These are phyloP conservation scores for Tetrahymena borealis DNA, from an alignment of 73 alveolate species.

Conservation along the genomic window DNA sequence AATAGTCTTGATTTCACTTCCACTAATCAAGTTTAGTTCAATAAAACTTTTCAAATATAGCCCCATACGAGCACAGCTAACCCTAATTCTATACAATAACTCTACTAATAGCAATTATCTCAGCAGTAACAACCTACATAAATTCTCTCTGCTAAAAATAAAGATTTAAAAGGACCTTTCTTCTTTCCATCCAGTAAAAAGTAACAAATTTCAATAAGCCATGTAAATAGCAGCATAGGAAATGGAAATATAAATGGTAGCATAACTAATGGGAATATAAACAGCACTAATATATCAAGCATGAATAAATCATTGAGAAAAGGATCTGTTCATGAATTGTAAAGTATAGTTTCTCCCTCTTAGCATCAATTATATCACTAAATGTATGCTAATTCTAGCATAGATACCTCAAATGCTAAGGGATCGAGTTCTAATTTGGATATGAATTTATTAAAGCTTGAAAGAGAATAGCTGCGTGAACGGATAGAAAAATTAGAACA, in stretches of 20 bases:
- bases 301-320: background rate
- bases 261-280: background rate
- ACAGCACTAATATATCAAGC: background rate
- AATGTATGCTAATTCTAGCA: background rate
- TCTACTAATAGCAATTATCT: background rate
- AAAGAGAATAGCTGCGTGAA: background rate
- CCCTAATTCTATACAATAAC: background rate
- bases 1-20: background rate
- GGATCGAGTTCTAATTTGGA: background rate
- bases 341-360: background rate
- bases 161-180: background rate
- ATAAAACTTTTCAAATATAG: background rate
- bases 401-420: background rate
- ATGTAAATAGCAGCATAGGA: background rate
- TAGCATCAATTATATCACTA: background rate
- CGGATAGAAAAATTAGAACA: background rate
- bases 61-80: background rate
- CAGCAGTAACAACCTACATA: background rate
- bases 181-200: constrained; percentile 1
- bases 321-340: background rate
- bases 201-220: background rate
- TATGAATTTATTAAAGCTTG: background rate
- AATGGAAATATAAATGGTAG: background rate
- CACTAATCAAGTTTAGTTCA: background rate
- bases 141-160: background rate